These are phyloP conservation scores for Fusarium protoensiforme DNA, from an alignment of 2,329 filamentous ascomycete genomes.

Conservation along the genomic window DNA sequence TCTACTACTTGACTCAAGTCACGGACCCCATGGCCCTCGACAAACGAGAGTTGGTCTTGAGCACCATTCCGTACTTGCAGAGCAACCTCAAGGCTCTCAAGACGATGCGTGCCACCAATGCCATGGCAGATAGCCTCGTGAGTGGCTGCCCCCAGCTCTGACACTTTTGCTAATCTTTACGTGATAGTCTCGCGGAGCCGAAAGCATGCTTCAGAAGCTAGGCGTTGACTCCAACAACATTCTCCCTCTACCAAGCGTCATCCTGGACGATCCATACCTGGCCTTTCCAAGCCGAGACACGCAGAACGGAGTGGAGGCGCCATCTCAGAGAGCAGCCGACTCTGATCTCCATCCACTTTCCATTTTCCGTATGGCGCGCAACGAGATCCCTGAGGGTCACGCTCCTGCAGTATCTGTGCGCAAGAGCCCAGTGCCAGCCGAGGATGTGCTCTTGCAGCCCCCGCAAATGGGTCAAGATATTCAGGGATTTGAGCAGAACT, in stretches of 20 bases:
- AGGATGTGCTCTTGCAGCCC: neutral
- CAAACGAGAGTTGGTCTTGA: constrained; percentile 20
- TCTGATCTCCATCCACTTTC: constrained; percentile 20
- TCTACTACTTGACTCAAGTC: constrained; percentile 24
- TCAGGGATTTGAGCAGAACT: neutral
- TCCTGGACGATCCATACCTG: constrained; percentile 15
- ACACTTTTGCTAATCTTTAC: neutral
- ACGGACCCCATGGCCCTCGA: neutral
- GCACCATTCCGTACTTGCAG: constrained; percentile 20
- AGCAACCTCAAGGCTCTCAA: constrained; percentile 27
- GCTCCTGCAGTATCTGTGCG: neutral
- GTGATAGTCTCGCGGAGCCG: constrained; percentile 13
- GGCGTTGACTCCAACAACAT: constrained; percentile 14
- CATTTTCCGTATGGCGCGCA: constrained; percentile 22
- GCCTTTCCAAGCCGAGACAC: constrained; percentile 5
- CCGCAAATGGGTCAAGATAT: neutral
- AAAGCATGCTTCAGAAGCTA: constrained; percentile 23
- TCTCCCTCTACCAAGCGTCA: constrained; percentile 20
- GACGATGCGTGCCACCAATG: constrained; percentile 18
- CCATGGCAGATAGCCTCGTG: constrained; percentile 22
- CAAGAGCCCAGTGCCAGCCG: neutral
- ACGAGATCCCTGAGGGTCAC: constrained; percentile 15
- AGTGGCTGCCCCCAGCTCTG: neutral
- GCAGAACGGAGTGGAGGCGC: neutral
- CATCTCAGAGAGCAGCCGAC: constrained; percentile 9